Evolutionary conservation across 805 yeast species (phyloP).

Genomic region (Schwanniomyces pseudopolymorphus): DNA sequence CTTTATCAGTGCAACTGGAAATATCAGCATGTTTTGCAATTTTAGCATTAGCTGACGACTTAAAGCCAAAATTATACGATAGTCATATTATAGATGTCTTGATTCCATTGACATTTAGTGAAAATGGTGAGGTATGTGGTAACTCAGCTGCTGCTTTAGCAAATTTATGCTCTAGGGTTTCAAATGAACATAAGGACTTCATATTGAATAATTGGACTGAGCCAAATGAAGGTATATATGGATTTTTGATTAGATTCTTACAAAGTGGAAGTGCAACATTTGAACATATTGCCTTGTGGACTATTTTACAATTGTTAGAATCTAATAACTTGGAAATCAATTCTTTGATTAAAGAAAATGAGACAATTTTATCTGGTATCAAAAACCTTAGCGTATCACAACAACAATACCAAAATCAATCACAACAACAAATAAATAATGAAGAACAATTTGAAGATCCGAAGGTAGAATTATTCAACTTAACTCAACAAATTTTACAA

Average conservation of each 20-base stretch:
- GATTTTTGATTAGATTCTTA: conserved; percentile 78
- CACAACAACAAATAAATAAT: conserved; percentile 18
- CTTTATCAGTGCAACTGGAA: conserved; percentile 93
- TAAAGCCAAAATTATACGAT: conserved; percentile 79
- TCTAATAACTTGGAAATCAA: conserved; percentile 69
- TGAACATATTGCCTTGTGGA: conserved; percentile 98
- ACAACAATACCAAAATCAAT: conserved; percentile 28
- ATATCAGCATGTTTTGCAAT: conserved; percentile 97
- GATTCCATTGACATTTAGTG: conserved; percentile 85
- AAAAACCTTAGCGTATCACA: conserved; percentile 45
- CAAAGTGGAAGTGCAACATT: conserved; percentile 86
- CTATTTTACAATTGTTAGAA: conserved; percentile 87
- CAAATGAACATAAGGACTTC: conserved; percentile 67
- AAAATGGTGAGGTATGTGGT: conserved; percentile 94
- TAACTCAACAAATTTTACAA: conserved; percentile 67
- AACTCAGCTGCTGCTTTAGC: conserved; percentile 98
- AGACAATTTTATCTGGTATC: conserved; percentile 53
- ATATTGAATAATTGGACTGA: conserved; percentile 75
- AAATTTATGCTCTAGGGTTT: conserved; percentile 85
- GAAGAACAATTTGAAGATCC: conserved; percentile 57
- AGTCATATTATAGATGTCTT: conserved; percentile 84
- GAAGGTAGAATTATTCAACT: conserved; percentile 60
- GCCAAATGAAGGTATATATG: conserved; percentile 83
- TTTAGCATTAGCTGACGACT: conserved; percentile 91
- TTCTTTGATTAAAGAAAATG: conserved; percentile 53